Conservation (phyloP, 305 asterid genomes). For the Petunia hybrid region DNA sequence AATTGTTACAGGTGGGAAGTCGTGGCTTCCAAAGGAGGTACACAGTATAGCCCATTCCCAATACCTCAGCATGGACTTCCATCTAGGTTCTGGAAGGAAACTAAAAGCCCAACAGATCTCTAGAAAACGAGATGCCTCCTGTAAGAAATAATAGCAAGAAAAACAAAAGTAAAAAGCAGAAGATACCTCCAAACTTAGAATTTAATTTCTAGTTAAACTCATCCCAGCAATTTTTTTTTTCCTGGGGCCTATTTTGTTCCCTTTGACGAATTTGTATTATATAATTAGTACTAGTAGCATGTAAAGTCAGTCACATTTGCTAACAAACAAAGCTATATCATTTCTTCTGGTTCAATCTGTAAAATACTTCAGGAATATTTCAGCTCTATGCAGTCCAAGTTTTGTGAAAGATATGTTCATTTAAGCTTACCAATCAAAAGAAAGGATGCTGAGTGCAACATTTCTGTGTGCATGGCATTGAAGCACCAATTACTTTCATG, state of each 20-base stretch:
- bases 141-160: constrained; percentile 7
- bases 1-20: constrained; percentile 64
- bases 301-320: constrained; percentile 13
- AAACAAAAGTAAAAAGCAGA: background rate
- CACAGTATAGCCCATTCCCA: constrained; percentile 76
- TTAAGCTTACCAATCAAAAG: constrained; percentile 12
- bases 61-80: constrained; percentile 68
- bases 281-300: constrained; percentile 11
- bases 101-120: constrained; percentile 35
- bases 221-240: constrained; percentile 23
- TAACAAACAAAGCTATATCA: constrained; percentile 10
- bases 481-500: constrained; percentile 28
- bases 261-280: constrained; percentile 28
- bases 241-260: constrained; percentile 15
- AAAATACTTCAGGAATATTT: background rate
- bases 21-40: constrained; percentile 43
- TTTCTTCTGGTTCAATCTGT: constrained; percentile 10
- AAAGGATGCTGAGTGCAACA: background rate
- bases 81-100: constrained; percentile 58
- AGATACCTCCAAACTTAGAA: constrained; percentile 26
- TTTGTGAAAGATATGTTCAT: constrained; percentile 15
- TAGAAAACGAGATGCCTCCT: constrained; percentile 22
- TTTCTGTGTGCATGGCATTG: constrained; percentile 22
- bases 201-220: constrained; percentile 13
- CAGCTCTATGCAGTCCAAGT: constrained; percentile 2